Conservation (phyloP, 208 protist genomes). For the Strigomonas culicis region DNA sequence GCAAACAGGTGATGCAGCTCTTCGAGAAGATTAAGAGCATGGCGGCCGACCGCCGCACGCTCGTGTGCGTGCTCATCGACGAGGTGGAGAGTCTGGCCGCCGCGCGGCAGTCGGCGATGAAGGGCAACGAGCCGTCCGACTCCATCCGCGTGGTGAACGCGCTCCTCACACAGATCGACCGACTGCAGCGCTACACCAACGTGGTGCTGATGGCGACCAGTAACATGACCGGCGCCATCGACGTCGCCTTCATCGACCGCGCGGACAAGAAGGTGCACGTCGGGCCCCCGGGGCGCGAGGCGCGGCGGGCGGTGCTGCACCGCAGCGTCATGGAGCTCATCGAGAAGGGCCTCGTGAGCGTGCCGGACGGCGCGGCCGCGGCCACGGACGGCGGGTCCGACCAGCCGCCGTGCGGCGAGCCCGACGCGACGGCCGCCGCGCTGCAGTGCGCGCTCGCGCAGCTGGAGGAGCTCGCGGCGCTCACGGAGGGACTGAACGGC, state of each 20-base stretch:
- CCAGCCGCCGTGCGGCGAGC: too few relatives aligned
- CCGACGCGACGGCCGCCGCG: background rate
- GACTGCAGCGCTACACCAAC: conserved; percentile 82
- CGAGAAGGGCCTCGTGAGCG: conserved; percentile 16
- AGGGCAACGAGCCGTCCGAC: conserved; percentile 93
- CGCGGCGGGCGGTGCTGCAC: conserved; percentile 70
- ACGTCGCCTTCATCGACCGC: conserved; percentile 94
- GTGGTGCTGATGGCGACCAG: conserved; percentile 94
- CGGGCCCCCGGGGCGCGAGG: conserved; percentile 77
- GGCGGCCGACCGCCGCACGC: conserved; percentile 41
- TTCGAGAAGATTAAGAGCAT: conserved; percentile 88
- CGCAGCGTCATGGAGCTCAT: conserved; percentile 81
- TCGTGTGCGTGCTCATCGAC: conserved; percentile 93
- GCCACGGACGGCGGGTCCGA: background rate
- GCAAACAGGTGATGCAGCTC: conserved; percentile 95
- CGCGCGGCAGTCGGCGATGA: conserved; percentile 80
- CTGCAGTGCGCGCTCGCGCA: background rate
- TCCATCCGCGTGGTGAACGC: conserved; percentile 95
- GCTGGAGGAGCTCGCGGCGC: conserved; percentile 30
- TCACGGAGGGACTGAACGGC: conserved; percentile 82
- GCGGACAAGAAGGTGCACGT: conserved; percentile 95
- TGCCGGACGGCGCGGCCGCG: background rate
- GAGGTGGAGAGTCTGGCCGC: conserved; percentile 96
- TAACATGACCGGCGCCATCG: conserved; percentile 94
- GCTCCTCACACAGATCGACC: conserved; percentile 96